phyloP scores from a whole-genome alignment of 257 asterid species.

The Solanum chilense region DNA sequence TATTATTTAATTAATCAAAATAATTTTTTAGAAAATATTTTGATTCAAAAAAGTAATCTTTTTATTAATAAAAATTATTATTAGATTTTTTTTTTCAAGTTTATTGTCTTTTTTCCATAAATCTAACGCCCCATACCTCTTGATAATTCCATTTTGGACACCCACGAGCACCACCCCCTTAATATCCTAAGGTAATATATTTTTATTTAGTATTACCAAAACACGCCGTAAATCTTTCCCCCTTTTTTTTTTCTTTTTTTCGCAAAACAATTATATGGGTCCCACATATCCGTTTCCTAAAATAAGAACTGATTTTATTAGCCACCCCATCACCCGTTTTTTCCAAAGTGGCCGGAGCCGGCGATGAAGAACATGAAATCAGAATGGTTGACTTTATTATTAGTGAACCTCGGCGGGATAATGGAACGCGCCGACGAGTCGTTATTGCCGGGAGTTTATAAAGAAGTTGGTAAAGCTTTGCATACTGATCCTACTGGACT shows the following conservation, averaged over 20 bases:
- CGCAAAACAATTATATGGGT: neutral
- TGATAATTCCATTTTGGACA: no score
- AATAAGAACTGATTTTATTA: neutral
- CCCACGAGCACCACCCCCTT: neutral
- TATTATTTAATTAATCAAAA: no score
- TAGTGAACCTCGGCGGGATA: conserved; percentile 63
- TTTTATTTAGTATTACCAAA: neutral
- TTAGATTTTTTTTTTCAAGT: no score
- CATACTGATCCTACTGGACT: conserved; percentile 84
- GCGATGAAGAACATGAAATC: conserved; percentile 16
- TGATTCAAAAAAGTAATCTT: neutral
- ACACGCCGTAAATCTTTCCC: neutral
- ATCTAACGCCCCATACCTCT: no score
- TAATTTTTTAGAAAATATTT: no score
- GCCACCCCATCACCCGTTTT: neutral
- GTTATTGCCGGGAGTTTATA: conserved; percentile 58
- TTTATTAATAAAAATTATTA: no score
- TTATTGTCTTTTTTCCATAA: neutral
- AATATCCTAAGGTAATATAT: no score
- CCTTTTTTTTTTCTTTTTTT: no score
- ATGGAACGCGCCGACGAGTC: conserved; percentile 83
- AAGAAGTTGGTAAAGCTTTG: conserved; percentile 70
- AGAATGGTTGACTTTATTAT: conserved; percentile 41
- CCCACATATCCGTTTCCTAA: neutral
- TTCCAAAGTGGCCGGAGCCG: neutral